Evolutionary conservation across 83 land plant genomes (phyloP), one percentile per base, ranked within the genome.

Genomic region (Thuja plicata): DNA sequence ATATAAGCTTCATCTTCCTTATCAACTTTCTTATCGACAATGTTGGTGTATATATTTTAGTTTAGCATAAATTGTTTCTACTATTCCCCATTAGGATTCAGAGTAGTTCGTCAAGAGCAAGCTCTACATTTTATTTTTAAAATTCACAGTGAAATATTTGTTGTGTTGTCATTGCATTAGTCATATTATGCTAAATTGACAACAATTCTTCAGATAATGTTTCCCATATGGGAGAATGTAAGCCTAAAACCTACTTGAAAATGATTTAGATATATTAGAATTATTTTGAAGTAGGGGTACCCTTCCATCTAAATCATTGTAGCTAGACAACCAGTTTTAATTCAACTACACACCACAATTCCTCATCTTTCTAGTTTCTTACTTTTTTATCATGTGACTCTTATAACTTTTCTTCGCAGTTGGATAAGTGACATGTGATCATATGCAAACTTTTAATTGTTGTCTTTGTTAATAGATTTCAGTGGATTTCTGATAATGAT

Each of bases 1-100:
- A 82, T 82, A 27, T 46, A n/a, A 82, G 85, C 41, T 30, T 82
- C 85, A 82, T 45, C 46, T 82, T 43, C 45, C 52, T n/a, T 30
- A 12, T 46, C 1, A 46, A 46, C 85, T 43, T 24, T n/a, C 3
- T n/a, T 8, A 46, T 45, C 0, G 34, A n/a, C 32, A n/a, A 82
- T 52, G 50, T 46, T 46, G 55, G 52, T 82, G 54, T 82, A n/a
- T 73, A 45, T 82, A 82, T 82, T 24, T 82, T 15, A 45, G 46
- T 82, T 45, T 82, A 46, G 41, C 54, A 46, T 82, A n/a, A 21
- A 46, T 82, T 82, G 41, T 82, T 45, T 82, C 15, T 43, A 82
- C 24, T 10, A 30, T 82, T 43, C 32, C n/a, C 54, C 30, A 46
- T 27, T 82, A 46, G 85, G 15, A 82, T 82, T 82, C 50, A 2